Percentiles rank a stretch among this genome's conserved stretches.
These are phyloP conservation scores for Xylariaceae sp. DNA, from an alignment of 2,329 filamentous ascomycete genomes.

Conservation along the genomic window DNA sequence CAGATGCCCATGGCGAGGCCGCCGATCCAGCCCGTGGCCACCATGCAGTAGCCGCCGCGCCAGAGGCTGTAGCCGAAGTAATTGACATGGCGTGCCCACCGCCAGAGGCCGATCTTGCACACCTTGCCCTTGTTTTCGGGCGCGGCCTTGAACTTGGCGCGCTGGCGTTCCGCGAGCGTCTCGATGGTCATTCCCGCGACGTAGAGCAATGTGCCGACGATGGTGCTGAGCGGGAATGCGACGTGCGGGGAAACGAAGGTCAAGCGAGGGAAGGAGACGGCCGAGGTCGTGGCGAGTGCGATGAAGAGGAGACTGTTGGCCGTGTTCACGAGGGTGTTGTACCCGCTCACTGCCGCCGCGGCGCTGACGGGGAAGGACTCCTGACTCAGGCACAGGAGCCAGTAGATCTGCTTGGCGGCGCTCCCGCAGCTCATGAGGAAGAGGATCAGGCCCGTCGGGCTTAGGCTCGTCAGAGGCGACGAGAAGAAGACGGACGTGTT, in stretches of 20 bases:
- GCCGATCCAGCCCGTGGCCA: constrained; percentile 32
- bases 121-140: constrained; percentile 35
- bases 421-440: constrained; percentile 48
- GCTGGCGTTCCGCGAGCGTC: constrained; percentile 51
- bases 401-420: constrained; percentile 52
- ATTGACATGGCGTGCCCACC: constrained; percentile 36
- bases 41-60: constrained; percentile 31
- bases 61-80: constrained; percentile 35
- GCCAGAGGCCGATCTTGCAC: constrained; percentile 35
- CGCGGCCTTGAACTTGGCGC: constrained; percentile 37
- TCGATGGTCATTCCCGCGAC: constrained; percentile 48
- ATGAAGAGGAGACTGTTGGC: constrained; percentile 50
- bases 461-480: constrained; percentile 34
- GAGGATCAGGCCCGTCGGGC: constrained; percentile 44
- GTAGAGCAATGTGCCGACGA: constrained; percentile 47
- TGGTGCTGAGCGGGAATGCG: constrained; percentile 31
- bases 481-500: constrained; percentile 2
- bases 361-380: constrained; percentile 43
- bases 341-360: constrained; percentile 40
- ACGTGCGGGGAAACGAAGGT: constrained; percentile 18
- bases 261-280: constrained; percentile 21
- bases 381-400: constrained; percentile 40
- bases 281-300: constrained; percentile 40
- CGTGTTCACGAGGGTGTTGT: constrained; percentile 53
- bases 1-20: constrained; percentile 27